A percentile compares a stretch with the other conserved stretches of the same genome.
These are phyloP conservation scores for Malus fusca DNA, from an alignment of 306 rosid species.

Conservation along the genomic window DNA sequence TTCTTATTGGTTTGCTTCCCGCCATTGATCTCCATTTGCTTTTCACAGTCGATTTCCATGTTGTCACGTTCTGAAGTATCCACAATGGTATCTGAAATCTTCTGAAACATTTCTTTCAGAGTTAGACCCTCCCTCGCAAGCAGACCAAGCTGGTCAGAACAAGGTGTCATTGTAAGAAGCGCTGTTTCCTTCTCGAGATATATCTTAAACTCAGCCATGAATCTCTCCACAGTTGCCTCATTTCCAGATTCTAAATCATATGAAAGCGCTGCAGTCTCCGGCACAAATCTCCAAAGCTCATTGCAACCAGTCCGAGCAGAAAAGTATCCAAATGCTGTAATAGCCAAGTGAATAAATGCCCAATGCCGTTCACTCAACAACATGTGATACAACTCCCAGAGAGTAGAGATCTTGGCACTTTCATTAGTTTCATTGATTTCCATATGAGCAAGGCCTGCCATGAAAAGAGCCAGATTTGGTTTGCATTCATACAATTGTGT, in stretches of 20 bases:
- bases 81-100: conserved; percentile 28
- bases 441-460: conserved; percentile 58
- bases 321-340: conserved; percentile 69
- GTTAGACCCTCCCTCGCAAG: conserved; percentile 58
- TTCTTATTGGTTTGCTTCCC: conserved; percentile 42
- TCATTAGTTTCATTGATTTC: conserved; percentile 48
- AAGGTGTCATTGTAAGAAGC: conserved; percentile 40
- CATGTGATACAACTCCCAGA: conserved; percentile 61
- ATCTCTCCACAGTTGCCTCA: conserved; percentile 43
- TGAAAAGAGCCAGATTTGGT: conserved; percentile 71
- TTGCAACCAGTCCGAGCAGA: conserved; percentile 51
- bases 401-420: conserved; percentile 48
- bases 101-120: conserved; percentile 49
- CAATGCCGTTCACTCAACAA: conserved; percentile 73
- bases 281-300: conserved; percentile 81
- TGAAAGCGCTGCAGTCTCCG: conserved; percentile 72
- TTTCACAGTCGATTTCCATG: conserved; percentile 38
- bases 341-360: conserved; percentile 71
- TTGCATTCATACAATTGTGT: conserved; percentile 50
- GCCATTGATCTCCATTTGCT: conserved; percentile 25
- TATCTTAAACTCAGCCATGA: conserved; percentile 52
- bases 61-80: conserved; percentile 26
- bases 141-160: conserved; percentile 57
- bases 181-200: conserved; percentile 69
- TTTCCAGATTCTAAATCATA: conserved; percentile 52